Conservation (phyloP, 2,329 filamentous ascomycete species). For the Fusarium fracticaudum region DNA sequence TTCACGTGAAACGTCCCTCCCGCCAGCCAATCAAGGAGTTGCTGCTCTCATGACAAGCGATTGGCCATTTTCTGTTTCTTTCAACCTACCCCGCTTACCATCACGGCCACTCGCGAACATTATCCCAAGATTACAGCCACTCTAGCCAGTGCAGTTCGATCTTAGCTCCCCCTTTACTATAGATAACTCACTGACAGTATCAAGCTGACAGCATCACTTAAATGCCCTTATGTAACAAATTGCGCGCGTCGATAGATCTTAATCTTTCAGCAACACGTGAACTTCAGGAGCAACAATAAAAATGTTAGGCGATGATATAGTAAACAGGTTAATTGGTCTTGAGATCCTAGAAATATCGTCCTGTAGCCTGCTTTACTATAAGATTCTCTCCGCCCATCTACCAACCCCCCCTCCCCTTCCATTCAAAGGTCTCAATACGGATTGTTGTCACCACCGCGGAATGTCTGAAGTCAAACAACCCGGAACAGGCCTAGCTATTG, state of each 20-base stretch:
- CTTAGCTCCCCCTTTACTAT: not conserved
- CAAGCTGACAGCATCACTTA: not conserved
- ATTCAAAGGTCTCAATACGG: not conserved
- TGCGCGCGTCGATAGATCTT: no score
- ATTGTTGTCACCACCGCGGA: accelerated
- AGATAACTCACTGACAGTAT: not conserved
- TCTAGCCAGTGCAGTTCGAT: not conserved
- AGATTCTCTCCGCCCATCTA: not conserved
- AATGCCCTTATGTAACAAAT: no score
- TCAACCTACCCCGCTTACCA: not conserved
- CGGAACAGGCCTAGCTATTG: accelerated
- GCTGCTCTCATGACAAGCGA: not conserved
- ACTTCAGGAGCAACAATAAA: no score
- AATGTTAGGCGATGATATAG: not conserved
- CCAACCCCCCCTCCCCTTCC: accelerated
- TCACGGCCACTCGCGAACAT: not conserved
- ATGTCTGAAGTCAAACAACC: not conserved
- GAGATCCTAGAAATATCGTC: not conserved
- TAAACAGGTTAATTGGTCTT: not conserved
- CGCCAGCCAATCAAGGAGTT: accelerated
- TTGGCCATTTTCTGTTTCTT: not conserved
- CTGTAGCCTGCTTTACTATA: not conserved
- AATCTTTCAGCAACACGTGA: no score
- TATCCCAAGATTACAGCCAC: accelerated
- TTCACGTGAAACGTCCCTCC: not conserved